Conservation (phyloP, 352 stramenopile genomes). For the Phytophthora hybrid region DNA sequence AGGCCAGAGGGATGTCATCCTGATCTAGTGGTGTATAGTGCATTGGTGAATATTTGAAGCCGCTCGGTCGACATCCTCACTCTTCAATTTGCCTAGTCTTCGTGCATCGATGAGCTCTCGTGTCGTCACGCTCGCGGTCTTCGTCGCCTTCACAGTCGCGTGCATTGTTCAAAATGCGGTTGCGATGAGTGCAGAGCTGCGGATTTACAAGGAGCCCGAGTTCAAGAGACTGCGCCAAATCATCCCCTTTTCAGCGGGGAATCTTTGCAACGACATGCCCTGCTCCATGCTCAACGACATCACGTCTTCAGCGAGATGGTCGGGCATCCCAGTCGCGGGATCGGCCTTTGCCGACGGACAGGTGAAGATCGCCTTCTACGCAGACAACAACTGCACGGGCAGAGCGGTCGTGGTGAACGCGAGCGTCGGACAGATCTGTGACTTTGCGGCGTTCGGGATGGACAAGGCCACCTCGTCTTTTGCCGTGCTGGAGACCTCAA, state of each 20-base stretch:
- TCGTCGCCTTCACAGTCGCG: neutral
- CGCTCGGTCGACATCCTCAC: neutral
- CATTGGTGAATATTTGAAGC: too few relatives aligned
- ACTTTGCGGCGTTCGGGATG: conserved; percentile 25
- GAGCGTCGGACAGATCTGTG: conserved; percentile 6
- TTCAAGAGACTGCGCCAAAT: conserved; percentile 36
- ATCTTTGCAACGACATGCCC: conserved; percentile 41
- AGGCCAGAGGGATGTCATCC: too few relatives aligned
- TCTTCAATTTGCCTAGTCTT: conserved; percentile 18
- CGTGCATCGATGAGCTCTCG: too few relatives aligned
- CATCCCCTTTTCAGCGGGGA: conserved; percentile 17
- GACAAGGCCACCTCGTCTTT: conserved; percentile 28
- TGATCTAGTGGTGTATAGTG: too few relatives aligned
- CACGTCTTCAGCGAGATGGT: conserved; percentile 34
- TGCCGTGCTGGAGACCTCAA: conserved; percentile 33
- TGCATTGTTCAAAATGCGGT: neutral
- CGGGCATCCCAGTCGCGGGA: conserved; percentile 13
- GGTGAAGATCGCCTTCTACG: conserved; percentile 34
- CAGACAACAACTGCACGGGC: conserved; percentile 32
- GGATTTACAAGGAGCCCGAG: conserved; percentile 33
- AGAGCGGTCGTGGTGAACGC: conserved; percentile 20
- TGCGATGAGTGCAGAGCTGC: conserved; percentile 31
- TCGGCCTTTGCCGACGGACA: conserved; percentile 15
- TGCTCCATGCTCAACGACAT: conserved; percentile 13
- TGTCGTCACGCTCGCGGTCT: neutral